Percentiles rank a stretch among this genome's conserved stretches.
These are phyloP conservation scores for Heliamphora exappendiculata DNA, from an alignment of 148 eudicot genomes.

Conservation along the genomic window DNA sequence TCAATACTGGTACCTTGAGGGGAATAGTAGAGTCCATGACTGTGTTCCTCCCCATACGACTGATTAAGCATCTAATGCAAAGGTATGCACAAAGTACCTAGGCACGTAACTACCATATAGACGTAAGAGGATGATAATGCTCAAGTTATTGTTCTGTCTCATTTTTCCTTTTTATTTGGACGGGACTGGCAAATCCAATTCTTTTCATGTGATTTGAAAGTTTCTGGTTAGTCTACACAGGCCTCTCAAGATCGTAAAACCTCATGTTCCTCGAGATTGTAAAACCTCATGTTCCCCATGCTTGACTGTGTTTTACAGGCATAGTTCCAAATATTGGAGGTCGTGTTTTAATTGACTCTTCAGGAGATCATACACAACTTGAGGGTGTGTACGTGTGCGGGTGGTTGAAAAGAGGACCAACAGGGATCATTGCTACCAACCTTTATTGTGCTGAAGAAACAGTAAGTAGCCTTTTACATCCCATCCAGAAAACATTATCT, in stretches of 20 bases:
- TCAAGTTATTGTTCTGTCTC: background rate
- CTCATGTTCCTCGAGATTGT: background rate
- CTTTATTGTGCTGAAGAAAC: slow-evolving; percentile 94
- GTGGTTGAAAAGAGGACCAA: slow-evolving; percentile 97
- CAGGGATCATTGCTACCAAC: slow-evolving; percentile 88
- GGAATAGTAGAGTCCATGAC: background rate
- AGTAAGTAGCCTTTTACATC: slow-evolving; percentile 32
- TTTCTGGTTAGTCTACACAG: background rate
- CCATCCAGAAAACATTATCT: background rate
- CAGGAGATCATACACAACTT: slow-evolving; percentile 23
- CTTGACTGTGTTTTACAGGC: slow-evolving; percentile 36
- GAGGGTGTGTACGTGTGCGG: slow-evolving; percentile 86
- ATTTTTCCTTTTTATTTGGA: background rate
- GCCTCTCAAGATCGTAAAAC: background rate
- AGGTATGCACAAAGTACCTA: background rate
- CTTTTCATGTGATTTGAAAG: background rate
- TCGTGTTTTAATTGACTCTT: slow-evolving; percentile 43
- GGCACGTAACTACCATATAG: background rate
- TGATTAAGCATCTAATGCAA: background rate
- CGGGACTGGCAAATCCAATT: background rate
- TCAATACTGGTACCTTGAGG: background rate
- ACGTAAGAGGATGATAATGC: background rate
- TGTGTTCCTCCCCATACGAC: background rate
- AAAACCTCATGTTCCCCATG: background rate
- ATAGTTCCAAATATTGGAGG: slow-evolving; percentile 78